phyloP scores from a whole-genome alignment of 2,329 filamentous ascomycete species.

The Hawksworthiomyces lignivorus region DNA sequence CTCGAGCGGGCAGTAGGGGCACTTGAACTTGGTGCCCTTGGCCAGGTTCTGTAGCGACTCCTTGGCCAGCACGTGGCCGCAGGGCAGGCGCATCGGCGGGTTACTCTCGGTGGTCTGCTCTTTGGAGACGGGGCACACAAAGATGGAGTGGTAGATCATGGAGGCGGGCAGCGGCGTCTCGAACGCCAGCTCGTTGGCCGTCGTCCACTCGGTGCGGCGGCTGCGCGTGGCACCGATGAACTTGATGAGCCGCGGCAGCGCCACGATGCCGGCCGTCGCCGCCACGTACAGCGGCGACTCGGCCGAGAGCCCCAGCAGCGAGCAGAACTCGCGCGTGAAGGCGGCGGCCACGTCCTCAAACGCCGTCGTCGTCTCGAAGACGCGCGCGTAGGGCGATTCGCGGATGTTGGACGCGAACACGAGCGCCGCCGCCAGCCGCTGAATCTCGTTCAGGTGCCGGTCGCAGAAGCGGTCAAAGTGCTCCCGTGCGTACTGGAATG shows the following conservation, averaged over 20 bases:
- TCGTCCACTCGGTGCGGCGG: slow-evolving; percentile 92
- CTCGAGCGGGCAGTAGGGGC: slow-evolving; percentile 89
- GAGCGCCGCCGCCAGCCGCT: slow-evolving; percentile 73
- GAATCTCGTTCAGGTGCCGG: slow-evolving; percentile 71
- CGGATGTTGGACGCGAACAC: slow-evolving; percentile 68
- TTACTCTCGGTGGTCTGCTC: slow-evolving; percentile 91
- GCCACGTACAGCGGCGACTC: slow-evolving; percentile 91
- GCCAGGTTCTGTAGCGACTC: slow-evolving; percentile 74
- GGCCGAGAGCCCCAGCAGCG: slow-evolving; percentile 77
- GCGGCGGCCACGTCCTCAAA: slow-evolving; percentile 81
- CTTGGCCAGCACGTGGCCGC: slow-evolving; percentile 85
- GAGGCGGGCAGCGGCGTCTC: slow-evolving; percentile 52
- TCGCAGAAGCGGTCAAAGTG: slow-evolving; percentile 69
- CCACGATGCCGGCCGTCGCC: slow-evolving; percentile 85
- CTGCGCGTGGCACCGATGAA: slow-evolving; percentile 80
- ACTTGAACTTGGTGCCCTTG: slow-evolving; percentile 81
- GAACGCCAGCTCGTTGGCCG: slow-evolving; percentile 80
- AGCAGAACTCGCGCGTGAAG: slow-evolving; percentile 93
- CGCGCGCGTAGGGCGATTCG: slow-evolving; percentile 67
- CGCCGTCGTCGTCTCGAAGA: slow-evolving; percentile 58
- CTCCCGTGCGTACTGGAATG: slow-evolving; percentile 65
- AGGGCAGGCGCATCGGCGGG: slow-evolving; percentile 94
- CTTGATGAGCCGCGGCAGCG: slow-evolving; percentile 81
- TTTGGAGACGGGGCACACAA: slow-evolving; percentile 95
- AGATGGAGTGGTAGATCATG: slow-evolving; percentile 86